Evolutionary conservation across 768 basidiomycete genomes (phyloP), one percentile per base, ranked within the genome.

Genomic region (Russula virescens): DNA sequence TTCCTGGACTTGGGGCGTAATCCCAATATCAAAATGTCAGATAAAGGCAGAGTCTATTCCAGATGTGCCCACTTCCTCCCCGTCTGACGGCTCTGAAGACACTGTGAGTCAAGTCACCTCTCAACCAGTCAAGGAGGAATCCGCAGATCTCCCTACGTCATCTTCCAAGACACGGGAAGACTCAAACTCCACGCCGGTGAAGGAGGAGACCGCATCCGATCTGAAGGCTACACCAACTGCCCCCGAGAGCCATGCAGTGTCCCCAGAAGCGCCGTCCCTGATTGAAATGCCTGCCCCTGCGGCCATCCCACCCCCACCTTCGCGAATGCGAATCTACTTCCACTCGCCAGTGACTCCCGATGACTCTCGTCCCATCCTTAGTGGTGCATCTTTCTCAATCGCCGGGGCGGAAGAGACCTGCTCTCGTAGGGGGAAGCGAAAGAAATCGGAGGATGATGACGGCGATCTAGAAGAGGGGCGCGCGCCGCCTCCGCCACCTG

Each of bases 371-470:
- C 86, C 86, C 25, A 85, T 89, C 72, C 84, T 86, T 63, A 82
- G 85, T 78, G 75, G 80, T 63, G 78, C 83, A 69, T 79, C 70
- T 72, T 74, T 72, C 67, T 68, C 54, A 64, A 66, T 67, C 67
- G 75, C 79, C 71, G 77, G 75, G 64, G 73, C 75, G 59, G 81
- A 84, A 65, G 85, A 87, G 55, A 64, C 69, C 23, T 46, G 51
- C 72, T 74, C 81, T 18, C 82, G 88, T 71, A 91, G 89, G 73
- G 90, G 89, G 63, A 92, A 92, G 75, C 81, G 90, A 71, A 93
- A 92, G 79, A 92, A 93, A 79, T 75, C 89, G 75, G 91, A 91
- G 73, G 91, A 92, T 75, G 90, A 91, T 73, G 90, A 91, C 75
- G 87, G 82, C 64, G 89, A 92, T 73, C 69, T 81, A 63, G 88